These are phyloP conservation scores for Aspergillus tubingensis DNA, from an alignment of 2,329 filamentous ascomycete genomes.

Conservation along the genomic window DNA sequence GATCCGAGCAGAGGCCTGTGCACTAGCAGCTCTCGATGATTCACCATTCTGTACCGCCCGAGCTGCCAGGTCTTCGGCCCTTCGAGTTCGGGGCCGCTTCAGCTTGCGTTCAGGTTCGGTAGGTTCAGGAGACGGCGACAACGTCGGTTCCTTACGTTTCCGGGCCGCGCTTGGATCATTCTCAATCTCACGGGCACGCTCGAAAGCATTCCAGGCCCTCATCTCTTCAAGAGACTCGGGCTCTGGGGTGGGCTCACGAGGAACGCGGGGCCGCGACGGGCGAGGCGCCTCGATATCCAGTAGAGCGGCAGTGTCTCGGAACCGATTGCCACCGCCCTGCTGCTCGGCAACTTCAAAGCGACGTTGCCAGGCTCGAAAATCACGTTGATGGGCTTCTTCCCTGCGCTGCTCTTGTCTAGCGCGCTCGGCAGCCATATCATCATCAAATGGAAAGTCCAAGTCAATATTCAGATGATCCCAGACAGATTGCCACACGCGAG, in stretches of 20 bases:
- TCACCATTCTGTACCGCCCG: slow-evolving; percentile 46
- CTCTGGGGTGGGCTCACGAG: slow-evolving; percentile 51
- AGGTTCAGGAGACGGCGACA: slow-evolving; percentile 73
- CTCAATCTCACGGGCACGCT: slow-evolving; percentile 74
- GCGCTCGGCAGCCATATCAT: slow-evolving; percentile 64
- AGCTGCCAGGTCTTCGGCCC: slow-evolving; percentile 58
- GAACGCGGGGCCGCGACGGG: slow-evolving; percentile 43
- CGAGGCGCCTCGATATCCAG: slow-evolving; percentile 53
- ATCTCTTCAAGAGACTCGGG: slow-evolving; percentile 78
- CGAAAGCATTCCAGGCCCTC: slow-evolving; percentile 86
- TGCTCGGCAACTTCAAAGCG: slow-evolving; percentile 79
- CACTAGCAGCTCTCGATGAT: slow-evolving; percentile 38
- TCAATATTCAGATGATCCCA: slow-evolving; percentile 78
- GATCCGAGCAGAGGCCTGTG: slow-evolving; percentile 35
- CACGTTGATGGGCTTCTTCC: slow-evolving; percentile 55
- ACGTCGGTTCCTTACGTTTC: slow-evolving; percentile 60
- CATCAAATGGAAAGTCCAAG: slow-evolving; percentile 81
- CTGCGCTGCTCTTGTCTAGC: slow-evolving; percentile 54
- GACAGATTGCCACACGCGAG: slow-evolving; percentile 84
- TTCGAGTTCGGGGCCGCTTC: slow-evolving; percentile 81
- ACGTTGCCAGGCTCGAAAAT: slow-evolving; percentile 75
- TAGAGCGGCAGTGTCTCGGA: slow-evolving; percentile 67
- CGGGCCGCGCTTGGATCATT: slow-evolving; percentile 51
- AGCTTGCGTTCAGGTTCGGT: slow-evolving; percentile 76
- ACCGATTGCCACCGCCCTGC: slow-evolving; percentile 72